Base-by-base conservation (phyloP, 129 eudicot genomes). In the Escallonia rubra region DNA sequence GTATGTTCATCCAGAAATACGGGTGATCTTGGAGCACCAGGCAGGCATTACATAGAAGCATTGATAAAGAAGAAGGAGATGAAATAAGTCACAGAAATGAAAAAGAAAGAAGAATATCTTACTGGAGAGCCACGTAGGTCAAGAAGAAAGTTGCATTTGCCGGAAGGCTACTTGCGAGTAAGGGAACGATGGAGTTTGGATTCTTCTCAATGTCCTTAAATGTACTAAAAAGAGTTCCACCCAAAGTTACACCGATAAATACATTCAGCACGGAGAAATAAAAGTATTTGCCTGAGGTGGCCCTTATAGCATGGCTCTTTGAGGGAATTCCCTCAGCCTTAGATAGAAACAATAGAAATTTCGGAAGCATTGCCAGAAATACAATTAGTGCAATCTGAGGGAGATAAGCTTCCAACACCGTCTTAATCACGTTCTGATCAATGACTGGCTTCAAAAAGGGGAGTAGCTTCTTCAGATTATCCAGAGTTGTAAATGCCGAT, bases 61-160 rank as follows among this genome's bases (percentile, higher is more conserved):
- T n/a, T 50, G 3, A 9, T 5, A 50, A 4, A n/a, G 3, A 50
- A 4, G 10, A 9, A 50, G 3, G 55, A 50, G 6, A 8, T 50
- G 55, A 8, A 50, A 5, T 50, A 52, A 7, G 57, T 0, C 9
- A 12, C 38, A 12, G 14, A 4, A 3, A 54, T 12, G 23, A 54
- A 54, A 54, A 54, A 54, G 59, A 54, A 7, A 11, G 34, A 54
- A 54, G 14, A n/a, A 13, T 2, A 23, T 23, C 90, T 80, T 93
- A 93, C 99, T 85, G 82, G 76, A 93, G 90, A 53, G 99, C 96
- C 57, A 93, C 99, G 43, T 78, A 93, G 75, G 96, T 93, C 75
- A 89, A 62, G 84, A 93, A 93, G 82, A 93, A 93, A 64, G 95
- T 89, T 38, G 99, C 99, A 53, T 69, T 93, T 43, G 80, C 81